Conservation (phyloP, 306 rosid genomes). For the Cicer judaicum region DNA sequence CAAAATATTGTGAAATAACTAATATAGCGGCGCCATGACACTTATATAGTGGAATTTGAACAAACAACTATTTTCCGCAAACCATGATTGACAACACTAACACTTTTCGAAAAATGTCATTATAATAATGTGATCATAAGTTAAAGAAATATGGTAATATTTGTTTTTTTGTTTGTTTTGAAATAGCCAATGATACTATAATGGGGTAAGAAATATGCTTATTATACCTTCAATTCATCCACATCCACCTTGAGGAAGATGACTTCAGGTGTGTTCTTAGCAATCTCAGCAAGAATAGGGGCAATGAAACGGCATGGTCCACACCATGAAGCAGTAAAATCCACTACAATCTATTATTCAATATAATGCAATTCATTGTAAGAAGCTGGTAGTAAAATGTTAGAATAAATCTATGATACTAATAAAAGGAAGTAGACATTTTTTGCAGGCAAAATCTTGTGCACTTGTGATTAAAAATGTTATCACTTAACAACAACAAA, state of each 20-base stretch:
- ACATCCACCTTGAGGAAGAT: slow-evolving; percentile 85
- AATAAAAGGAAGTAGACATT: too few relatives aligned
- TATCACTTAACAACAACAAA: neutral
- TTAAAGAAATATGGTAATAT: neutral
- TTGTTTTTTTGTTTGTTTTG: too few relatives aligned
- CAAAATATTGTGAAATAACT: too few relatives aligned
- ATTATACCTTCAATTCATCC: slow-evolving; percentile 69
- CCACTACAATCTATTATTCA: slow-evolving; percentile 74
- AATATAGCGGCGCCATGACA: too few relatives aligned
- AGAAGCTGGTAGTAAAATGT: neutral
- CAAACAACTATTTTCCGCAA: too few relatives aligned
- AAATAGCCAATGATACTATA: too few relatives aligned
- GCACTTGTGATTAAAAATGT: neutral
- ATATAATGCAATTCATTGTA: neutral
- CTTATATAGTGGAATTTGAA: too few relatives aligned
- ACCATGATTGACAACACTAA: too few relatives aligned
- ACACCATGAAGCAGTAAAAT: slow-evolving; percentile 94
- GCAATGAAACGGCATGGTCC: slow-evolving; percentile 82
- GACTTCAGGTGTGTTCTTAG: slow-evolving; percentile 53
- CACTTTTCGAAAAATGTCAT: neutral
- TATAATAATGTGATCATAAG: neutral
- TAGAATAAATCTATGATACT: too few relatives aligned
- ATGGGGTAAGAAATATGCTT: neutral
- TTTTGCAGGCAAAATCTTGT: too few relatives aligned
- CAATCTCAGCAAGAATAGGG: slow-evolving; percentile 72